Base-by-base conservation (phyloP, 2,329 filamentous ascomycete genomes). In the Niveomyces coronatus region DNA sequence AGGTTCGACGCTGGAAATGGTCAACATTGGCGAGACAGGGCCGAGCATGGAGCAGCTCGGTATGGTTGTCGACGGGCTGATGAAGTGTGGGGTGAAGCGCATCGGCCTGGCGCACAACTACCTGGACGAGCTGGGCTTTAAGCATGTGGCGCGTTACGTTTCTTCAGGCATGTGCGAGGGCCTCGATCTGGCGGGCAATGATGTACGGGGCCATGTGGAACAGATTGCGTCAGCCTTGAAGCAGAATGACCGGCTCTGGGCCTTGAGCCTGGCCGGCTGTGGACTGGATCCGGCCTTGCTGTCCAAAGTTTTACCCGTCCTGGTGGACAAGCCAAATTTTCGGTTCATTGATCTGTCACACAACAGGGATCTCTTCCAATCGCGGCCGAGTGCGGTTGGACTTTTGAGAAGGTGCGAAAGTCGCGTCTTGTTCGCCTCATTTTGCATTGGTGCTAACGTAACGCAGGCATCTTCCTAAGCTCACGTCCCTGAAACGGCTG, bases 321-420 rank as follows among this genome's bases (percentile, higher is more conserved):
- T 96, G 38, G 68, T 73, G 18, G 76, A 71, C 47, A 64, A 95
- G 40, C 69, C 71, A 3, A 75, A 81, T 45, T 82, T 95, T 53
- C 79, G 84, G 15, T 95, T 95, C 54, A 76, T 98, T 42, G 91
- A 96, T 55, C 67, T 98, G 24, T 94, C 86, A 5, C 86, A 94
- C 52, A 96, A 96, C 49, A 82, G 72, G 22, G 77, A 76, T 15
- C 68, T 98, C 13, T 94, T 94, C 54, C 73, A 78, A 37, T 68
- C 69, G 4, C 69, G 81, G 29, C 79, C 83, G n/a, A 86, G 76
- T 51, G 83, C 84, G 3, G 68, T 91, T 23, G 71, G 74, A 4
- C 63, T 86, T 4, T 67, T 96, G 39, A 73, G 91, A 49, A 85
- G 84, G 62, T 91, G 54, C 47, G 70, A 58, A 16, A n/a, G 11